phyloP scores from a whole-genome alignment of 140 eudicot species.

The Stevia rebaudiana region DNA sequence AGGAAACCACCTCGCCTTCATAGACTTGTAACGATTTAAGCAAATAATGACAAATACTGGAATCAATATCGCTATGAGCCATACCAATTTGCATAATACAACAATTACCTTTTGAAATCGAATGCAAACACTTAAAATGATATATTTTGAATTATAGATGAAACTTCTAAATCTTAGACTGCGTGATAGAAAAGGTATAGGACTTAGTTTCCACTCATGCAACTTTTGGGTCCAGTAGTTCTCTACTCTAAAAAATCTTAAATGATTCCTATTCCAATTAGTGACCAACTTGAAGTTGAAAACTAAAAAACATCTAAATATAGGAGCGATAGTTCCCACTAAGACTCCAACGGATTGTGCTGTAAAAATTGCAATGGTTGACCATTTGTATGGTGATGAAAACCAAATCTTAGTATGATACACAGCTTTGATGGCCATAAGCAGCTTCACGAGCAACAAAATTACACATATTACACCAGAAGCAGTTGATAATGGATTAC shows the following conservation, averaged over 20 bases:
- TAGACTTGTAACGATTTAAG: neutral
- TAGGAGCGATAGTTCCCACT: neutral
- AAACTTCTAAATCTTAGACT: conserved; percentile 8
- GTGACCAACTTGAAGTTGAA: conserved; percentile 3
- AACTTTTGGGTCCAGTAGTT: conserved; percentile 24
- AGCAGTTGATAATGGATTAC: conserved; percentile 12
- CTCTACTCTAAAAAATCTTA: conserved; percentile 16
- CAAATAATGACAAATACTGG: neutral
- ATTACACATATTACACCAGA: conserved; percentile 8
- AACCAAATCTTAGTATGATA: no score
- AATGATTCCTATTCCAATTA: neutral
- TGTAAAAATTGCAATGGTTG: neutral
- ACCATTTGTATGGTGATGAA: neutral
- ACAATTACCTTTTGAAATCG: conserved; percentile 5
- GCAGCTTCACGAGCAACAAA: neutral
- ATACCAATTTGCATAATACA: conserved; percentile 10
- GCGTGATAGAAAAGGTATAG: neutral
- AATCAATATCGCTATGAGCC: neutral
- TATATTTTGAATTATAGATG: neutral
- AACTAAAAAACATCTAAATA: neutral
- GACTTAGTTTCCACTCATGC: conserved; percentile 7
- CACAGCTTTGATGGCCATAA: neutral
- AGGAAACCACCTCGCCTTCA: neutral
- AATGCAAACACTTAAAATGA: conserved; percentile 4
- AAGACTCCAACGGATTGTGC: conserved; percentile 10